phyloP scores from a whole-genome alignment of 768 basidiomycete species.

The Boletus patriciae region DNA sequence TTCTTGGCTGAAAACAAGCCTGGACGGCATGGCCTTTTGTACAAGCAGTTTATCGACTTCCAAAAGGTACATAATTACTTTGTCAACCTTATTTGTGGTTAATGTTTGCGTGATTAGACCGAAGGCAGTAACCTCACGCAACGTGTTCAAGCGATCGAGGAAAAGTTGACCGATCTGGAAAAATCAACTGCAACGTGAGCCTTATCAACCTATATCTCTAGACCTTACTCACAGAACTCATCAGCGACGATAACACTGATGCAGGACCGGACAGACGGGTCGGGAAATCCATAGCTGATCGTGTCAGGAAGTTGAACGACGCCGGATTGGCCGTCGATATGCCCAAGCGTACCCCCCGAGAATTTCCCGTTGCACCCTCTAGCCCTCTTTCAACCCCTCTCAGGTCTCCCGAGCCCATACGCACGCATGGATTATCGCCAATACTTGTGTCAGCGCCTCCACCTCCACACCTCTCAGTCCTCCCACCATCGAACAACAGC shows the following conservation, averaged over 20 bases:
- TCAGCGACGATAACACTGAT: slow-evolving; percentile 16
- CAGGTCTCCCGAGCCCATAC: slow-evolving; percentile 32
- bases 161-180: no score
- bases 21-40: no score
- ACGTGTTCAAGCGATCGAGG: no score
- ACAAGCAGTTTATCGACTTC: no score
- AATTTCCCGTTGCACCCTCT: slow-evolving; percentile 43
- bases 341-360: slow-evolving; percentile 59
- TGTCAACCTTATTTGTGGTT: no score
- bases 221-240: slow-evolving; percentile 11
- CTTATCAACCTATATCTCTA: slow-evolving; percentile 8
- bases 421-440: slow-evolving; percentile 43
- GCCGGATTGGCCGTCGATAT: slow-evolving; percentile 64
- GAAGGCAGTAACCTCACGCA: no score
- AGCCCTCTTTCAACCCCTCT: slow-evolving; percentile 25
- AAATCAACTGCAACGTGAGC: slow-evolving; percentile 32
- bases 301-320: slow-evolving; percentile 71
- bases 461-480: slow-evolving; percentile 15
- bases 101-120: no score
- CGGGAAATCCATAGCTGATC: slow-evolving; percentile 78
- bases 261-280: slow-evolving; percentile 43
- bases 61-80: no score
- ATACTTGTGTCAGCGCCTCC: slow-evolving; percentile 32
- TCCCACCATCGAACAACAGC: slow-evolving; percentile 27
- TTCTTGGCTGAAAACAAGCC: no score